These are phyloP conservation scores for Colletotrichum siamense DNA, from an alignment of 2,329 filamentous ascomycete species.

Conservation along the genomic window DNA sequence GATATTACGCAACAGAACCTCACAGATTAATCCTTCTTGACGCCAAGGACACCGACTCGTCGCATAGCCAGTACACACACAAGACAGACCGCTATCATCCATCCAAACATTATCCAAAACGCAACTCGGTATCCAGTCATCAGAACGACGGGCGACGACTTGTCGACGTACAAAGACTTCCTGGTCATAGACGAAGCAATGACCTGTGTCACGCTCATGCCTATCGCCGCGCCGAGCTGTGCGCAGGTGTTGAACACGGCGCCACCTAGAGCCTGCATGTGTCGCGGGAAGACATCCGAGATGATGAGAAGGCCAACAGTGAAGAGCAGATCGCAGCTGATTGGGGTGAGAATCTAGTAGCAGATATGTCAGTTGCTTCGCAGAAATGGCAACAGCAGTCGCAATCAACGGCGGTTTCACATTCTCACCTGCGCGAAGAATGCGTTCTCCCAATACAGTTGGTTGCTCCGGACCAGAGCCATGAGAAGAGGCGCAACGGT, in stretches of 20 bases:
- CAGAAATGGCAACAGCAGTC: conserved; percentile 26
- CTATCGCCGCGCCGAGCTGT: conserved; percentile 60
- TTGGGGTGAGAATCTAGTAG: conserved; percentile 38
- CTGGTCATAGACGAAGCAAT: conserved; percentile 32
- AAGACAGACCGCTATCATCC: conserved; percentile 38
- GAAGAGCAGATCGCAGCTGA: conserved; percentile 55
- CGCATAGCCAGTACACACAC: background rate
- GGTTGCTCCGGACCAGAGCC: conserved; percentile 46
- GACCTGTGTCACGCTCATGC: conserved; percentile 53
- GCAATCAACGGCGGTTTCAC: conserved; percentile 6
- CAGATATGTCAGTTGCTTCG: conserved; percentile 28
- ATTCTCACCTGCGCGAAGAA: conserved; percentile 36
- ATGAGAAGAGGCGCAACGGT: conserved; percentile 49
- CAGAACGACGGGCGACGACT: conserved; percentile 32
- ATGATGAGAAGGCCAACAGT: conserved; percentile 61
- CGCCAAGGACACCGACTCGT: background rate
- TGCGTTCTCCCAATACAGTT: conserved; percentile 48
- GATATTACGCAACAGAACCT: background rate
- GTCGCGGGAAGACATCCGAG: conserved; percentile 55
- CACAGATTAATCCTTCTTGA: background rate
- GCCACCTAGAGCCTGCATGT: conserved; percentile 62
- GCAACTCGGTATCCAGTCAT: conserved; percentile 54
- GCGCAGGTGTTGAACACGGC: conserved; percentile 64
- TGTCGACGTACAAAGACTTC: background rate
- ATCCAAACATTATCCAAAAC: conserved; percentile 56